phyloP scores from a whole-genome alignment of 768 basidiomycete species.

The Cyclocybe aegerita region DNA sequence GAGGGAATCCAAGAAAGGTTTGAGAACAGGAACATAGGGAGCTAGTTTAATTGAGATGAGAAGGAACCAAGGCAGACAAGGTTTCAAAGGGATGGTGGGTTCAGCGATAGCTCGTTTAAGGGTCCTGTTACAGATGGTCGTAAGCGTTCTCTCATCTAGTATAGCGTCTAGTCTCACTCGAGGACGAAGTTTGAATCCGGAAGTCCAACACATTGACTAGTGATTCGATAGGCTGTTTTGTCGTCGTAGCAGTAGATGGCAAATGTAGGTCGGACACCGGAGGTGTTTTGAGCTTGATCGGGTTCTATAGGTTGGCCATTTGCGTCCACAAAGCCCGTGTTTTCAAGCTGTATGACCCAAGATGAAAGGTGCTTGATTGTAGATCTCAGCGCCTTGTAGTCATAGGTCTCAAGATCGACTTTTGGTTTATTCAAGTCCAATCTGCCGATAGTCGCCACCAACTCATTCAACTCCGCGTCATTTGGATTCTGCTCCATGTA shows the following conservation, averaged over 20 bases:
- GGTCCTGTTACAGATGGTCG: conserved; percentile 12
- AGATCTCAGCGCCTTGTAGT: conserved; percentile 20
- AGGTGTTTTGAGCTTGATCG: conserved; percentile 8
- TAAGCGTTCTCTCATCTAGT: background rate
- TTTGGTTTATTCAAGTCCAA: conserved; percentile 10
- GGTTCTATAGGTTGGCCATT: conserved; percentile 14
- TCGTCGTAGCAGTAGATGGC: conserved; percentile 29
- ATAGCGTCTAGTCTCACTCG: conserved; percentile 18
- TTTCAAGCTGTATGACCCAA: conserved; percentile 33
- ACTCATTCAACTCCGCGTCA: conserved; percentile 15
- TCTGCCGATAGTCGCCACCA: conserved; percentile 15
- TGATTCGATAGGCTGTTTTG: conserved; percentile 20
- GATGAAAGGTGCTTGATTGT: conserved; percentile 24
- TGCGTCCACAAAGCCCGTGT: conserved; percentile 23
- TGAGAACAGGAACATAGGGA: conserved; percentile 24
- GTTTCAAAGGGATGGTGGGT: conserved; percentile 27
- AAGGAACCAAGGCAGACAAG: conserved; percentile 26
- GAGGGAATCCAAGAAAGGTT: conserved; percentile 37
- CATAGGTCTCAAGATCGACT: conserved; percentile 18
- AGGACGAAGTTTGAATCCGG: conserved; percentile 29
- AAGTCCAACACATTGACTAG: conserved; percentile 20
- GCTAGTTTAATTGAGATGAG: conserved; percentile 27
- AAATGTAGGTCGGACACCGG: conserved; percentile 22
- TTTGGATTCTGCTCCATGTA: conserved; percentile 23
- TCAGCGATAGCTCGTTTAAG: conserved; percentile 29